These are phyloP conservation scores for Metschnikowia henanensis DNA, from an alignment of 805 yeast species.

Conservation along the genomic window DNA sequence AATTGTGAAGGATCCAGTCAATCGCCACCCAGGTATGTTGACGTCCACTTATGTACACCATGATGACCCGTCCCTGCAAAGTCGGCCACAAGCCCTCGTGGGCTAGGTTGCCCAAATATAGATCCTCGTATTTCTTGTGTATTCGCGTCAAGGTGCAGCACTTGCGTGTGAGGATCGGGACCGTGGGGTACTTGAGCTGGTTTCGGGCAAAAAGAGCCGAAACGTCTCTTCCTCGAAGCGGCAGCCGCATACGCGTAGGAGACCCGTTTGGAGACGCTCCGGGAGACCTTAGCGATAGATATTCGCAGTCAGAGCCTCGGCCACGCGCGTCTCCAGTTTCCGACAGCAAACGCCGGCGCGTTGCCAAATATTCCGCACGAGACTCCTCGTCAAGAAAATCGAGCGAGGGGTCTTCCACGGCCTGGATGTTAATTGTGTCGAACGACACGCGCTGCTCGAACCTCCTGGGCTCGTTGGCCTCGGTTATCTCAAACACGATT, in stretches of 20 bases:
- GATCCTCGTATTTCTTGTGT: slow-evolving; percentile 47
- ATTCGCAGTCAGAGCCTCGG: slow-evolving; percentile 18
- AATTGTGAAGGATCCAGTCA: slow-evolving; percentile 61
- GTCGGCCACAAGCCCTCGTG: slow-evolving; percentile 33
- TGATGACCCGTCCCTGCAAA: slow-evolving; percentile 52
- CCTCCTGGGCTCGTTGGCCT: slow-evolving; percentile 3
- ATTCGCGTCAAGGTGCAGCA: slow-evolving; percentile 46
- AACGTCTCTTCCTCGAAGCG: slow-evolving; percentile 19
- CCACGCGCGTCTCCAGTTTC: slow-evolving; percentile 14
- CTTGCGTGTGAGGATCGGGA: slow-evolving; percentile 40
- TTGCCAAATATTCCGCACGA: slow-evolving; percentile 5
- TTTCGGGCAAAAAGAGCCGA: slow-evolving; percentile 11
- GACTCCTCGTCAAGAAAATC: slow-evolving; percentile 21
- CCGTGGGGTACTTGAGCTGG: slow-evolving; percentile 35
- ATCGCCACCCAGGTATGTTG: slow-evolving; percentile 81
- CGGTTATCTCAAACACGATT: slow-evolving; percentile 4
- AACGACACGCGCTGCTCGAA: slow-evolving; percentile 47
- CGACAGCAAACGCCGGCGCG: slow-evolving; percentile 17
- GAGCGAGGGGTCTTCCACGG: slow-evolving; percentile 21
- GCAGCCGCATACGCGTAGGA: slow-evolving; percentile 20
- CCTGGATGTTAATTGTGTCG: slow-evolving; percentile 49
- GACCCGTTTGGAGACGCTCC: slow-evolving; percentile 21
- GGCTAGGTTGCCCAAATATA: slow-evolving; percentile 40
- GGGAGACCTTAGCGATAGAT: slow-evolving; percentile 9
- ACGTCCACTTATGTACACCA: slow-evolving; percentile 70